Percentiles rank a stretch among this genome's conserved stretches.
These are phyloP conservation scores for Diddensiella santjacobensis DNA, from an alignment of 805 yeast genomes.

Conservation along the genomic window DNA sequence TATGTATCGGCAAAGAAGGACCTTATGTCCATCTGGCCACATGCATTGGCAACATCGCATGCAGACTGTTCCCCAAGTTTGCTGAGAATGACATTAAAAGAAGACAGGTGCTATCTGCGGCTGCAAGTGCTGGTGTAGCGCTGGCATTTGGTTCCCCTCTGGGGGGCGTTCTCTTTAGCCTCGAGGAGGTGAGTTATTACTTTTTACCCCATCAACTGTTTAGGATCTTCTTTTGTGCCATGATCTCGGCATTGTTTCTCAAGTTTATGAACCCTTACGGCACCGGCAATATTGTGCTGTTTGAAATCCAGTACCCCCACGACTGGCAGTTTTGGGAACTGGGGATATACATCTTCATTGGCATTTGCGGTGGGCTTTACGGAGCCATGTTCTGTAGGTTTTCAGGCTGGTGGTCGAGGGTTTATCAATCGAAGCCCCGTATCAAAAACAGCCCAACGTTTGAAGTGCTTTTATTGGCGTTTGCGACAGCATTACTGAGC, in stretches of 20 bases:
- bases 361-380: conserved; percentile 50
- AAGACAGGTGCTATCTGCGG: conserved; percentile 52
- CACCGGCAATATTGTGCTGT: conserved; percentile 54
- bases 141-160: conserved; percentile 58
- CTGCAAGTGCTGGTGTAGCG: conserved; percentile 58
- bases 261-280: conserved; percentile 56
- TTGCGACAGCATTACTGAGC: conserved; percentile 45
- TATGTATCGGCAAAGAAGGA: conserved; percentile 58
- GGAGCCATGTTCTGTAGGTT: conserved; percentile 51
- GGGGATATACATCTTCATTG: conserved; percentile 43
- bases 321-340: conserved; percentile 53
- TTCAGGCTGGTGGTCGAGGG: conserved; percentile 41
- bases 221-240: conserved; percentile 54
- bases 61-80: conserved; percentile 45
- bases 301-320: conserved; percentile 47
- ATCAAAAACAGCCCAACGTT: conserved; percentile 40
- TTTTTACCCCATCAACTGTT: conserved; percentile 53
- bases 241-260: conserved; percentile 48
- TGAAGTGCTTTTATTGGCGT: conserved; percentile 45
- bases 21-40: conserved; percentile 60
- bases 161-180: conserved; percentile 54
- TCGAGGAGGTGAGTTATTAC: conserved; percentile 56
- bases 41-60: conserved; percentile 53
- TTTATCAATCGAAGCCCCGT: conserved; percentile 34
- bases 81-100: conserved; percentile 46